Evolutionary conservation across 192 early-diverging fungal species (phyloP).

Genomic region (Endogone sp.): DNA sequence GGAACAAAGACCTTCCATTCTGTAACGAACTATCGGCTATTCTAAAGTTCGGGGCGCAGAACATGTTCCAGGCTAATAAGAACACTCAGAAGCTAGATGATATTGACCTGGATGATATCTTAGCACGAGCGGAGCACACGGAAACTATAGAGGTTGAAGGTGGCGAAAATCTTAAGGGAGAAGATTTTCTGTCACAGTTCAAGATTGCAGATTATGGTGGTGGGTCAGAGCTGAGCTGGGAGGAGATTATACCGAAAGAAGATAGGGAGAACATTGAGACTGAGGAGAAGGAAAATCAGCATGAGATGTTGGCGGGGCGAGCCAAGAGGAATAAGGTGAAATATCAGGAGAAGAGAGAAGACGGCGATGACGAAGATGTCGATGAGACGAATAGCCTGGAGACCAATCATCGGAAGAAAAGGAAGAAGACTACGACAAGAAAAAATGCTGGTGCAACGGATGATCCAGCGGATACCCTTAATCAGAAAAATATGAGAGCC

Average conservation of each 20-base stretch:
- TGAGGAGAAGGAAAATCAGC: constrained; percentile 64
- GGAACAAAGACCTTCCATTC: constrained; percentile 44
- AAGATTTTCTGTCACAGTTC: constrained; percentile 95
- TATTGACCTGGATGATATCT: constrained; percentile 95
- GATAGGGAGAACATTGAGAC: constrained; percentile 66
- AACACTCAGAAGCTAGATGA: constrained; percentile 79
- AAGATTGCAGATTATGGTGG: constrained; percentile 84
- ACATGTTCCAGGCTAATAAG: constrained; percentile 83
- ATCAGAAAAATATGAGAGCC: constrained; percentile 78
- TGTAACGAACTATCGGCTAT: constrained; percentile 82
- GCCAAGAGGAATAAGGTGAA: constrained; percentile 19
- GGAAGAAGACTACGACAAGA: constrained; percentile 8
- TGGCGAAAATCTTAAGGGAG: constrained; percentile 57
- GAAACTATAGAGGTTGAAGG: constrained; percentile 69
- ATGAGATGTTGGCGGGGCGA: constrained; percentile 45
- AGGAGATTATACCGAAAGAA: constrained; percentile 90
- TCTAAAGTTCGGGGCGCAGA: constrained; percentile 97
- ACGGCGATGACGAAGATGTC: constrained; percentile 13
- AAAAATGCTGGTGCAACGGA: neutral
- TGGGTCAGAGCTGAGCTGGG: constrained; percentile 78
- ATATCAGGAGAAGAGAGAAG: constrained; percentile 18
- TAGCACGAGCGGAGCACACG: constrained; percentile 90
- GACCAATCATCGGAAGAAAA: neutral
- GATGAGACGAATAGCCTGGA: constrained; percentile 20
- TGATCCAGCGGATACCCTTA: constrained; percentile 33